These are phyloP conservation scores for Leccinum griseonigrum DNA, from an alignment of 1,284 basidiomycete species.

Conservation along the genomic window DNA sequence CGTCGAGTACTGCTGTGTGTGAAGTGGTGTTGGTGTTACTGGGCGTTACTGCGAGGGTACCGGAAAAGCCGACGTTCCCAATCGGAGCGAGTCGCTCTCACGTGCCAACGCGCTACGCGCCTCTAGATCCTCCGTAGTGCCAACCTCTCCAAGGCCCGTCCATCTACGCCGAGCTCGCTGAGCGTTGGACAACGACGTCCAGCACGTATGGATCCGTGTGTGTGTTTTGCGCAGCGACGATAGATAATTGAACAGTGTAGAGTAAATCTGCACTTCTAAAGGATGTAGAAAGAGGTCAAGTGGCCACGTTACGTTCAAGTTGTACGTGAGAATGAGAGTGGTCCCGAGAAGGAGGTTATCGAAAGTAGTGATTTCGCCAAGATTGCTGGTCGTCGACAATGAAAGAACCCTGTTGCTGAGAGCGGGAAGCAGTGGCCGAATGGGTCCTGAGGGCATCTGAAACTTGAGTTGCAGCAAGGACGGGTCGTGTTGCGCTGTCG, in stretches of 20 bases:
- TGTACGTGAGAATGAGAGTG: conserved; percentile 65
- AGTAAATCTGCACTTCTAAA: conserved; percentile 72
- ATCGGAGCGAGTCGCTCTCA: conserved; percentile 13
- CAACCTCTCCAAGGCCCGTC: conserved; percentile 86
- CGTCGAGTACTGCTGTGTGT: not conserved
- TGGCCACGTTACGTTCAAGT: conserved; percentile 66
- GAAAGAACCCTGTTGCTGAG: conserved; percentile 42
- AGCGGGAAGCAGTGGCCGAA: conserved; percentile 74
- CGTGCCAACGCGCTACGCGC: conserved; percentile 25
- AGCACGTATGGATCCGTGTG: conserved; percentile 73
- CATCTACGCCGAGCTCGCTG: conserved; percentile 79
- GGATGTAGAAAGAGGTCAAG: conserved; percentile 86
- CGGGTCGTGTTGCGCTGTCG: conserved; percentile 79
- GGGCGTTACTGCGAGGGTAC: not conserved
- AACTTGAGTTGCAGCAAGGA: conserved; percentile 70
- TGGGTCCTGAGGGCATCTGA: conserved; percentile 72
- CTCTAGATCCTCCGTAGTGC: conserved; percentile 67
- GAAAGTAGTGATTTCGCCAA: conserved; percentile 52
- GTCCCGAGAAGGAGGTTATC: conserved; percentile 79
- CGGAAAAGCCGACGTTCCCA: conserved; percentile 1
- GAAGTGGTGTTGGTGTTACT: not conserved
- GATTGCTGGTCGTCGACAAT: conserved; percentile 30
- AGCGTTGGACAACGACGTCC: conserved; percentile 79
- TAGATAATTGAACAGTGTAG: conserved; percentile 78
- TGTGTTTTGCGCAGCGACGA: conserved; percentile 83